Base-by-base conservation (phyloP, 768 basidiomycete genomes). In the Daedaleopsis sinensis region DNA sequence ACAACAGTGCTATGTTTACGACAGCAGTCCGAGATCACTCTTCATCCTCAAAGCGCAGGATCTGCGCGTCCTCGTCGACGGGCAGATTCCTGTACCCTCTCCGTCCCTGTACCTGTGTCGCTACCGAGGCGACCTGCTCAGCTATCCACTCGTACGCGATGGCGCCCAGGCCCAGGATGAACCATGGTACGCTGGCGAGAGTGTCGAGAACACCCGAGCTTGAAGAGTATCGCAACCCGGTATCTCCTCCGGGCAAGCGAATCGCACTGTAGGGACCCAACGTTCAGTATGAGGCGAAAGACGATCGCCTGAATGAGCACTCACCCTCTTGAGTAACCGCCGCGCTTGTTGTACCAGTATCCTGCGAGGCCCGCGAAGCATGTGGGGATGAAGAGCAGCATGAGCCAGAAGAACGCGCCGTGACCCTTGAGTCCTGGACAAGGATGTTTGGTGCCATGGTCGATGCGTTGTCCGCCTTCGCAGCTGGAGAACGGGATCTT, bases 401-500 rank as follows among this genome's bases (percentile, higher is more conserved):
- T 84, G 54, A 85, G 73, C 96, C 97, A 98, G 83, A 96, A 98
- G 72, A 91, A 77, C 4, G 80, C 76, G 38, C 92, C 80, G 69
- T 90, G 89, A 2, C 85, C 87, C 21, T 77, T 79, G 63, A 96
- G 77, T 0, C 94, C 94, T 0, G 95, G 94, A 73, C 97, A 99
- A 12, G 73, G 71, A 72, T 99, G 96, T 7, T 65, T 64, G 8
- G 70, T 68, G 5, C 97, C 97, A 42, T 80, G 86, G 72, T 99
- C 94, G 13, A 82, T 86, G n/a, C 91, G 82, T 1, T 75, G 64
- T 5, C 96, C 96, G 6, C 86, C 95, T 55, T 87, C 84, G 72
- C 97, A 99, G 21, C 80, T 84, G 38, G 96, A 96, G 73, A 90
- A 91, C 0, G 91, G 91, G 51, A 98, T 92, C 74, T 93, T 89